phyloP scores from a whole-genome alignment of 164 flowering plant species.

The Kalanchoe fedtschenkoi region DNA sequence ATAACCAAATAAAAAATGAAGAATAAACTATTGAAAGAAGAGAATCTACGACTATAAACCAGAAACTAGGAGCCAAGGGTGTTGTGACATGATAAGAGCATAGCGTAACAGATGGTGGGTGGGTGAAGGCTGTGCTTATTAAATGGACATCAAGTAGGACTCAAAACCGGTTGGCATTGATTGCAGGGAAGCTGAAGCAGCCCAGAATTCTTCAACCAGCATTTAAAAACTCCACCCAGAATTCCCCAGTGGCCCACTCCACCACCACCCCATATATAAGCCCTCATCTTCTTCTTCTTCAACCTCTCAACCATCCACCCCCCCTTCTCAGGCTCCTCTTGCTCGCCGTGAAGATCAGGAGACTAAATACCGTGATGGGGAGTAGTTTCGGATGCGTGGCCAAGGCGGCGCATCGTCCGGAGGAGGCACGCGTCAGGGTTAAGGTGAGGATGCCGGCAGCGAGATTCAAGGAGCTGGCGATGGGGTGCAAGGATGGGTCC shows the following conservation, averaged over 20 bases:
- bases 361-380: not conserved
- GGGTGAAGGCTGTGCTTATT: not conserved
- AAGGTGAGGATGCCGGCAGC: constrained; percentile 1
- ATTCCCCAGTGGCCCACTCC: not conserved
- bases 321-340: not conserved
- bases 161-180: not conserved
- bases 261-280: not conserved
- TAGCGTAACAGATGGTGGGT: not conserved
- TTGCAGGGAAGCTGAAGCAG: not conserved
- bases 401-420: not conserved
- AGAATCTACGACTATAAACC: not conserved
- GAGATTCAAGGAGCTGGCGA: not conserved
- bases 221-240: not conserved
- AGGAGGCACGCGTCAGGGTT: not conserved
- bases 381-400: not conserved
- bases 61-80: not conserved
- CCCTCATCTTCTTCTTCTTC: not conserved
- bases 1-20: no score
- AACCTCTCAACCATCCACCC: not conserved
- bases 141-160: not conserved
- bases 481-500: not conserved
- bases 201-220: not conserved
- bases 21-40: no score
- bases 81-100: no score
- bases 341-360: not conserved